Conservation (phyloP, 441 rosid species). For the Biscutella auriculata region DNA sequence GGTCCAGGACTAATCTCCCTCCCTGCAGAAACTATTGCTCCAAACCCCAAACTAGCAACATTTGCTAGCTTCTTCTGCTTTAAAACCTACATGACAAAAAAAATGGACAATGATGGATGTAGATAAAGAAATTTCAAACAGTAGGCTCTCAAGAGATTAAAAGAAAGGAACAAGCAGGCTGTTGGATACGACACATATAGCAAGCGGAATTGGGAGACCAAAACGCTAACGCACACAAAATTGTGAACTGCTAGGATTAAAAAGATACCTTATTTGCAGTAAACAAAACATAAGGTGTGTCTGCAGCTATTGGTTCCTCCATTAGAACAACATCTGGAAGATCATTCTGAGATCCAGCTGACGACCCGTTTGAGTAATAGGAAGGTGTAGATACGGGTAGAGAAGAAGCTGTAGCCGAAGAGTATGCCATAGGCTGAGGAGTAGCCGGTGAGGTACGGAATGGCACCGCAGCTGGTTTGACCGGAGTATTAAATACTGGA, state of each 20-base stretch:
- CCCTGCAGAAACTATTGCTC: constrained; percentile 86
- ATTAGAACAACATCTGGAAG: constrained; percentile 31
- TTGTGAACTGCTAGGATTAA: constrained; percentile 7
- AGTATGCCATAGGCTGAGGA: constrained; percentile 80
- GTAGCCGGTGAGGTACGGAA: constrained; percentile 81
- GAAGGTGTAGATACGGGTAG: constrained; percentile 82
- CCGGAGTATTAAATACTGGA: constrained; percentile 84
- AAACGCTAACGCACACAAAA: neutral
- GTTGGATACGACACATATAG: neutral
- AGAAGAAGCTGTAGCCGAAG: constrained; percentile 45
- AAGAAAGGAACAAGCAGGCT: neutral
- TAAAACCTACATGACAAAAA: constrained; percentile 44
- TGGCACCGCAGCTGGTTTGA: constrained; percentile 91
- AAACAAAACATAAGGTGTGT: constrained; percentile 60
- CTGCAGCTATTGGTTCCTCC: constrained; percentile 42
- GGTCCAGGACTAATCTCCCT: constrained; percentile 74
- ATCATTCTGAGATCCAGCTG: constrained; percentile 45
- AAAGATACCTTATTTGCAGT: constrained; percentile 66
- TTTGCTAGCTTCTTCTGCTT: constrained; percentile 85
- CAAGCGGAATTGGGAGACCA: neutral
- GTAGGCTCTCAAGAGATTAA: neutral
- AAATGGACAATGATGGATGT: neutral
- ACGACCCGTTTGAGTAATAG: constrained; percentile 59
- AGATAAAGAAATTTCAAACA: neutral
- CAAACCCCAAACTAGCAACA: constrained; percentile 83